Base-by-base conservation (phyloP, 163 green algal species). In the Volvox carteri region DNA sequence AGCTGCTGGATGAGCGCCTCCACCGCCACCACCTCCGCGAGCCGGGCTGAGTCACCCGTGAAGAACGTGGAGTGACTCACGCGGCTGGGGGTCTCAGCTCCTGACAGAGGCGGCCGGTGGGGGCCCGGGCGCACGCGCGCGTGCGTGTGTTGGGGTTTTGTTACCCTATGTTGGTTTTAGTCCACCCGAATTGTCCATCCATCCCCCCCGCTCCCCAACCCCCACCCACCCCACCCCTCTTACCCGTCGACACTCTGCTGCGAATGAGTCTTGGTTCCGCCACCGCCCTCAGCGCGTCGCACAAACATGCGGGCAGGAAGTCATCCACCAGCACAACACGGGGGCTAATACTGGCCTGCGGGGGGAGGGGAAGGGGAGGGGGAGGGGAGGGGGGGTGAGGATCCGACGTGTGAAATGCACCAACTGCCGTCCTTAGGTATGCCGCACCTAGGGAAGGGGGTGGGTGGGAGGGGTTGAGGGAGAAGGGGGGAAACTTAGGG, bases 31-130 rank as follows among this genome's bases (percentile, higher is more conserved):
- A 93, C 44, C 41, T 84, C 37, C 1, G 86, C 28, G 42, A 88
- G 54, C 6, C 46, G 44, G 2, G 76, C 81, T 0, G 68, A 56
- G 28, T 90, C 81, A 11, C 81, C 90, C 42, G 90, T 94, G 90
- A 94, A 94, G 86, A 94, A 94, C n/a, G 86, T 93, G 73, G 85
- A 88, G 25, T 39, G 70, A n/a, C 73, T 90, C 33, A 86, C 91
- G 52, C 91, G 89, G 72, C 68, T 89, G 37, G 86, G 91, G 12
- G 91, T 94, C 90, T 92, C 86, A 6, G 80, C 92, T 30, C 91
- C 91, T 93, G 85, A 0, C 33, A 60, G n/a, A 21, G 76, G 6
- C 9, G 52, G 48, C 21, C 35, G 62, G 48, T 44, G 78, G 42
- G n/a, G 60, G 62, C 33, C 18, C n/a, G 30, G 48, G 23, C 6